These are phyloP conservation scores for Antitrichia curtipendula DNA, from an alignment of 225 moss, liverwort and hornwort genomes.

Conservation along the genomic window DNA sequence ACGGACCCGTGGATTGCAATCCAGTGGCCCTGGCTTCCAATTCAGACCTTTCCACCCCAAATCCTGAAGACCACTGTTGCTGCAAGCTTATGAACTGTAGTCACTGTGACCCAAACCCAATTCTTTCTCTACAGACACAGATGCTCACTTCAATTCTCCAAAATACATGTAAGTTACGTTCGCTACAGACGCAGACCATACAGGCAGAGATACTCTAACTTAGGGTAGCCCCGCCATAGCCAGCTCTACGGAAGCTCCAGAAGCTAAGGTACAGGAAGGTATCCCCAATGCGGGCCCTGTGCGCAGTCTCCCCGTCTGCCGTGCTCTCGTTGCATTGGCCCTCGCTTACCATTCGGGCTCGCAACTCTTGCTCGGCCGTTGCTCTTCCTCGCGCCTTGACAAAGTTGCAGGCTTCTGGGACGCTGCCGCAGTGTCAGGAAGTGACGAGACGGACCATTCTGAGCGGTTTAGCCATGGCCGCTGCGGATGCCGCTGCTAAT, in stretches of 20 bases:
- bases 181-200: not conserved
- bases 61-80: not conserved
- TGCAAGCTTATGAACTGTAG: no score
- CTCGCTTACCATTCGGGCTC: not conserved
- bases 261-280: not conserved
- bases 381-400: not conserved
- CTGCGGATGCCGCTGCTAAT: not conserved
- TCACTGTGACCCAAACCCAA: not conserved
- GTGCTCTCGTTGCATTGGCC: not conserved
- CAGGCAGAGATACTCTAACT: not conserved
- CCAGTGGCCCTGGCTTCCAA: not conserved
- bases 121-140: not conserved
- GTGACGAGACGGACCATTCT: not conserved
- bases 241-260: not conserved
- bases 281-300: slow-evolving; percentile 18
- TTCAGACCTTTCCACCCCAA: not conserved
- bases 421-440: not conserved
- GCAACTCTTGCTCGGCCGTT: not conserved
- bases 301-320: not conserved
- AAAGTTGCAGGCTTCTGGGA: not conserved
- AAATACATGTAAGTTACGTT: not conserved
- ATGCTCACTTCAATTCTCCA: not conserved
- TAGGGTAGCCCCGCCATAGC: not conserved
- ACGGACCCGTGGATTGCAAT: not conserved
- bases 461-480: slow-evolving; percentile 25